Conservation (phyloP, 441 rosid species). For the Euphorbia schlechtendalii region DNA sequence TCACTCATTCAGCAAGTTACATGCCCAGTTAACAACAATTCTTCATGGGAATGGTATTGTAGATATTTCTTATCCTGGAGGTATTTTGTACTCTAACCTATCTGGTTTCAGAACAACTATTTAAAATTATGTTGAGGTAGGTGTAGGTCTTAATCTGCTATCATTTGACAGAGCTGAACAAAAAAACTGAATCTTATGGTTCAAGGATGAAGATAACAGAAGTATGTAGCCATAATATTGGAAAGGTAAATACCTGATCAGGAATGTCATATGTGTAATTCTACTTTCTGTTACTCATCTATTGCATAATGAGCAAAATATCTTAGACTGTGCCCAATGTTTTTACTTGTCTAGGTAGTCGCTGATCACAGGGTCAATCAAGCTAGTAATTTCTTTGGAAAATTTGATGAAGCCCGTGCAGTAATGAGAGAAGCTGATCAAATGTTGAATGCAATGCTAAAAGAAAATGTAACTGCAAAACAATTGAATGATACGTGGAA, state of each 20-base stretch:
- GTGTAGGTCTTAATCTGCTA: constrained; percentile 19
- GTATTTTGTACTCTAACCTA: constrained; percentile 32
- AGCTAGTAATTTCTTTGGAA: constrained; percentile 46
- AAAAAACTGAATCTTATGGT: constrained; percentile 27
- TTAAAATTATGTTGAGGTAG: constrained; percentile 8
- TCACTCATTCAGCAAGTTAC: constrained; percentile 34
- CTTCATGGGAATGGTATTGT: constrained; percentile 23
- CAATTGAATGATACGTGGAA: constrained; percentile 45
- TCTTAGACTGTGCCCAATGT: constrained; percentile 22
- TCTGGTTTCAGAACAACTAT: constrained; percentile 16
- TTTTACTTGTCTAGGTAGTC: constrained; percentile 35
- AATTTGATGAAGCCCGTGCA: constrained; percentile 61
- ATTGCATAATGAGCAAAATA: constrained; percentile 6
- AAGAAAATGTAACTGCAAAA: constrained; percentile 58
- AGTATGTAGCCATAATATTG: constrained; percentile 22
- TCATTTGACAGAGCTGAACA: constrained; percentile 40
- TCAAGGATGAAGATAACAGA: constrained; percentile 28
- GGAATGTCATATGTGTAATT: neutral
- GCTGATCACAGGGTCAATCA: constrained; percentile 34
- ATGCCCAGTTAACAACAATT: constrained; percentile 27
- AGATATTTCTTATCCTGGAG: constrained; percentile 28
- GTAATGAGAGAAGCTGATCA: constrained; percentile 79
- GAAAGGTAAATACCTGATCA: constrained; percentile 29
- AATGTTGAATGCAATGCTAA: constrained; percentile 55
- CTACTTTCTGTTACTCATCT: neutral